Conservation (phyloP, 2,329 filamentous ascomycete species). For the Fusarium sp. region DNA sequence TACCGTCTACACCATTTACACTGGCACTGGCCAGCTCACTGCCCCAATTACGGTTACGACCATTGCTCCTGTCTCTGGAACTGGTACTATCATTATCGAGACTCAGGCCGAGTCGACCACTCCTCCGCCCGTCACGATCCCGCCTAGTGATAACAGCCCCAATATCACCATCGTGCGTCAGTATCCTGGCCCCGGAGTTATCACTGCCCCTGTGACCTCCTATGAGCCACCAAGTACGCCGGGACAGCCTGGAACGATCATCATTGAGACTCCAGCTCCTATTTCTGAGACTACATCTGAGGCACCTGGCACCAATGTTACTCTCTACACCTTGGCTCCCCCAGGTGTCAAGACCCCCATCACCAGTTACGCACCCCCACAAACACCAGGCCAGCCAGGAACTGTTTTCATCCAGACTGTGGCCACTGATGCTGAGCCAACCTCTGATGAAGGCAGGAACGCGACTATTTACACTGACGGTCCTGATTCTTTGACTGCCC, state of each 20-base stretch:
- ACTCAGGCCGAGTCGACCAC: constrained; percentile 14
- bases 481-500: constrained; percentile 6
- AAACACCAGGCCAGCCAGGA: constrained; percentile 16
- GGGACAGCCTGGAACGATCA: constrained; percentile 24
- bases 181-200: constrained; percentile 22
- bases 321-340: constrained; percentile 24
- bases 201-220: constrained; percentile 25
- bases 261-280: constrained; percentile 28
- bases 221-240: constrained; percentile 21
- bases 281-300: constrained; percentile 1
- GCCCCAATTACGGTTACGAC: constrained; percentile 20
- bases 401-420: constrained; percentile 29
- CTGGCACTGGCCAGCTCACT: constrained; percentile 16
- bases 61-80: constrained; percentile 25
- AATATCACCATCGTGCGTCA: constrained; percentile 27
- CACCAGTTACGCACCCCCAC: constrained; percentile 26
- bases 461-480: constrained; percentile 23
- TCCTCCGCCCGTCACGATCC: constrained; percentile 16
- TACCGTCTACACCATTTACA: constrained; percentile 25
- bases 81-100: constrained; percentile 32
- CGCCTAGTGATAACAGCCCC: constrained; percentile 17
- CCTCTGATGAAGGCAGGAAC: constrained; percentile 1
- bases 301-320: constrained; percentile 14
- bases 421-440: constrained; percentile 4
- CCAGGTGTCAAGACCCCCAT: constrained; percentile 4